phyloP scores from a whole-genome alignment of 345 rosid genomes.

The Arabis hirsuta region DNA sequence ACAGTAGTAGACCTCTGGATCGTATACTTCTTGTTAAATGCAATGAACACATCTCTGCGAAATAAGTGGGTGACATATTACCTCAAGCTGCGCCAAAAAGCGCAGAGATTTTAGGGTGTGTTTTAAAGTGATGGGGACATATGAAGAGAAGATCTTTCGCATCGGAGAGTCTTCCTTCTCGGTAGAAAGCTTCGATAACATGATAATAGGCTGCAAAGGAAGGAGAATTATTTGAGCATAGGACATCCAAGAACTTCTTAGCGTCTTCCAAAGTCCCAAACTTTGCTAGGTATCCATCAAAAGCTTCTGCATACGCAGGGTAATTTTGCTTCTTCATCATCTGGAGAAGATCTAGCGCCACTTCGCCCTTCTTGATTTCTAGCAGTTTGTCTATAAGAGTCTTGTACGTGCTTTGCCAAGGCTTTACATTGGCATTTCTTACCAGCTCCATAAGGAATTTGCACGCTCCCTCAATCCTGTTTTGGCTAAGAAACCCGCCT shows the following conservation, averaged over 20 bases:
- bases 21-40: neutral
- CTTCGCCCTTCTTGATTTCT: conserved; percentile 66
- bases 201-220: conserved; percentile 57
- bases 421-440: conserved; percentile 54
- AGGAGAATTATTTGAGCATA: conserved; percentile 67
- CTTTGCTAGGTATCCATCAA: conserved; percentile 66
- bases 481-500: conserved; percentile 63
- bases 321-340: conserved; percentile 69
- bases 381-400: conserved; percentile 69
- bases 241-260: conserved; percentile 62
- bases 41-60: conserved; percentile 2
- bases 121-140: conserved; percentile 78
- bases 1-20: neutral
- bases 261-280: conserved; percentile 74
- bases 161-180: conserved; percentile 79
- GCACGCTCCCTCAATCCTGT: conserved; percentile 68
- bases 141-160: conserved; percentile 69
- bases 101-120: conserved; percentile 58
- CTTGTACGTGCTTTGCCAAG: conserved; percentile 86
- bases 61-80: neutral
- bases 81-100: conserved; percentile 62
- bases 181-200: conserved; percentile 60
- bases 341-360: conserved; percentile 69
- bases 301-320: conserved; percentile 68
- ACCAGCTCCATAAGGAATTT: conserved; percentile 64